Evolutionary conservation across 2,329 filamentous ascomycete genomes (phyloP).

Genomic region (Boeremia lycopersici): DNA sequence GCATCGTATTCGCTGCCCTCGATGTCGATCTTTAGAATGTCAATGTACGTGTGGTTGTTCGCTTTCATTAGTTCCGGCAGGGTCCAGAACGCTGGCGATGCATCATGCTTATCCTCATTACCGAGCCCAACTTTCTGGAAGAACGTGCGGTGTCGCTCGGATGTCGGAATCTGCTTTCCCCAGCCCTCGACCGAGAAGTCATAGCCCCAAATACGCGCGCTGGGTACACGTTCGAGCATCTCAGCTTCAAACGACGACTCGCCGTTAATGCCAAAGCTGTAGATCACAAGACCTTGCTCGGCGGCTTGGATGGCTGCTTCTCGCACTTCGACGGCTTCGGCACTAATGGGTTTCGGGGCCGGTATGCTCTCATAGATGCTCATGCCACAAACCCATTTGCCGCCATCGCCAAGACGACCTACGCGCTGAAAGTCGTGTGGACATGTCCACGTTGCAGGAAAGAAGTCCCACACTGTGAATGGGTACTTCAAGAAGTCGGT

Average conservation of each 20-base stretch:
- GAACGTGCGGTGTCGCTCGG: conserved; percentile 31
- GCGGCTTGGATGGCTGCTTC: conserved; percentile 19
- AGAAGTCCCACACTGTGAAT: conserved; percentile 44
- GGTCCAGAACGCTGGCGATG: conserved; percentile 35
- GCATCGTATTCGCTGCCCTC: conserved; percentile 42
- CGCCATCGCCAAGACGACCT: conserved; percentile 40
- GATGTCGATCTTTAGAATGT: conserved; percentile 44
- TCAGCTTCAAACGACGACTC: conserved; percentile 45
- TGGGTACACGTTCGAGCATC: conserved; percentile 41
- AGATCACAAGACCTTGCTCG: conserved; percentile 36
- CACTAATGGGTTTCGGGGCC: conserved; percentile 18
- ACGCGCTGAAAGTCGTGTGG: conserved; percentile 43
- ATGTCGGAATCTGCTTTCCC: conserved; percentile 36
- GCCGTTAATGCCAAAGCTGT: conserved; percentile 44
- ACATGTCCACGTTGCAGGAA: conserved; percentile 41
- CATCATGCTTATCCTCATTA: conserved; percentile 30
- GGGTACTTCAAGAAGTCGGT: conserved; percentile 40
- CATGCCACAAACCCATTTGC: conserved; percentile 46
- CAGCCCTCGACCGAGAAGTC: conserved; percentile 41
- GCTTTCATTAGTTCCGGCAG: conserved; percentile 37
- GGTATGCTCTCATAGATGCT: conserved; percentile 39
- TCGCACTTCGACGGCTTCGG: conserved; percentile 19
- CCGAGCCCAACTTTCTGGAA: conserved; percentile 41
- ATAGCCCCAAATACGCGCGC: conserved; percentile 41
- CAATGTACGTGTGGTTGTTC: conserved; percentile 44